phyloP scores from a whole-genome alignment of 352 stramenopile species.

The Phytophthora constricta region DNA sequence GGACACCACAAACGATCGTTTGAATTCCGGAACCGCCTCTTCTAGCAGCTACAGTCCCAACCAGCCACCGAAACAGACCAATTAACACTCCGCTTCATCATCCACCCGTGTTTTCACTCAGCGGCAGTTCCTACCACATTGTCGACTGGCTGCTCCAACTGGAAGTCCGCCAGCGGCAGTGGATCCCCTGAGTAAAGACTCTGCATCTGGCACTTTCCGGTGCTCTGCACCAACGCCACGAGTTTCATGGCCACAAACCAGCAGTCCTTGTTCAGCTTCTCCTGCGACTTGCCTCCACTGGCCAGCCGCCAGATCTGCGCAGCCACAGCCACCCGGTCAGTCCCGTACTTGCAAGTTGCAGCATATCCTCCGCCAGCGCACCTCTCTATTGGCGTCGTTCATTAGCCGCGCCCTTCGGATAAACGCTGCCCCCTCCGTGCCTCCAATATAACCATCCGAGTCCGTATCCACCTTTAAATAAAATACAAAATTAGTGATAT shows the following conservation, averaged over 20 bases:
- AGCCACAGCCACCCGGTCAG: too few relatives aligned
- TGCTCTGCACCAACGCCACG: slow-evolving; percentile 86
- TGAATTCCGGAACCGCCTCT: slow-evolving; percentile 44
- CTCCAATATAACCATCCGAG: slow-evolving; percentile 76
- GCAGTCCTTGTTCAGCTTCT: slow-evolving; percentile 88
- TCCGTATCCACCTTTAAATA: slow-evolving; percentile 75
- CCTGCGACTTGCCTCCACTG: slow-evolving; percentile 88
- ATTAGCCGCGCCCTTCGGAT: slow-evolving; percentile 79
- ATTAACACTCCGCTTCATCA: slow-evolving; percentile 4
- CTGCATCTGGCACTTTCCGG: slow-evolving; percentile 85
- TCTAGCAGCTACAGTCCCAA: slow-evolving; percentile 56
- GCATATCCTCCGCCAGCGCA: slow-evolving; percentile 23
- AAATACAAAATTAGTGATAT: slow-evolving; percentile 1
- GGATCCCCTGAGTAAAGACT: slow-evolving; percentile 76
- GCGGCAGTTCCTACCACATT: slow-evolving; percentile 59
- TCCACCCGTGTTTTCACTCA: neutral
- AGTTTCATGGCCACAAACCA: slow-evolving; percentile 93
- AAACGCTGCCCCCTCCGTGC: slow-evolving; percentile 78
- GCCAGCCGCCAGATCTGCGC: slow-evolving; percentile 85
- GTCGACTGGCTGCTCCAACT: slow-evolving; percentile 79
- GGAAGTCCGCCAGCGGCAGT: slow-evolving; percentile 79
- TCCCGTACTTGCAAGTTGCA: too few relatives aligned
- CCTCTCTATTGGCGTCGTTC: slow-evolving; percentile 88
- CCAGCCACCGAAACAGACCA: neutral
- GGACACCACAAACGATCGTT: slow-evolving; percentile 69